Conservation (phyloP, 2,329 filamentous ascomycete species). For the Onygena corvina region DNA sequence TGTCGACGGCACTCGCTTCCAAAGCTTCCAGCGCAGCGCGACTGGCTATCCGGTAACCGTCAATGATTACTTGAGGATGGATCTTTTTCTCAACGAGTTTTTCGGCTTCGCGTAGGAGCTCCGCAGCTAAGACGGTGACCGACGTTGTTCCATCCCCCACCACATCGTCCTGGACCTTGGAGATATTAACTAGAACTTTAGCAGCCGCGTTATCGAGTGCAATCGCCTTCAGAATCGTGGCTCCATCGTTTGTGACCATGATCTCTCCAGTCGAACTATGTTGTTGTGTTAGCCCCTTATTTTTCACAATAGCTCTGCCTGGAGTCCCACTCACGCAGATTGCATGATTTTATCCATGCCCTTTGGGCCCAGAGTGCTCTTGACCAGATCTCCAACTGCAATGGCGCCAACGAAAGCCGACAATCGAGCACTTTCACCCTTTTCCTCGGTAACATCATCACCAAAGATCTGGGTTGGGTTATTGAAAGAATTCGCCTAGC, state of each 20-base stretch:
- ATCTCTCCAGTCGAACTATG: conserved; percentile 83
- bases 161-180: conserved; percentile 97
- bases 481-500: conserved; percentile 30
- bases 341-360: conserved; percentile 99
- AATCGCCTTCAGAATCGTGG: conserved; percentile 96
- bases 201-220: conserved; percentile 96
- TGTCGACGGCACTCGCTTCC: conserved; percentile 73
- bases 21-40: conserved; percentile 73
- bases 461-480: conserved; percentile 97
- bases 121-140: conserved; percentile 89
- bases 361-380: conserved; percentile 93
- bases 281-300: neutral
- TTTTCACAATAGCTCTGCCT: neutral
- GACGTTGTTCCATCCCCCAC: conserved; percentile 97
- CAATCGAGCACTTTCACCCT: conserved; percentile 96
- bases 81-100: conserved; percentile 97
- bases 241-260: conserved; percentile 97
- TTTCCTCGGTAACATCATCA: conserved; percentile 92
- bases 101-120: conserved; percentile 90
- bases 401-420: conserved; percentile 98
- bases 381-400: conserved; percentile 91
- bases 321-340: conserved; percentile 53
- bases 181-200: conserved; percentile 97
- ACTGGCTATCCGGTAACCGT: conserved; percentile 96
- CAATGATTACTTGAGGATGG: conserved; percentile 97